Conservation (phyloP, 2,329 filamentous ascomycete species). For the Didymella lethalis region DNA sequence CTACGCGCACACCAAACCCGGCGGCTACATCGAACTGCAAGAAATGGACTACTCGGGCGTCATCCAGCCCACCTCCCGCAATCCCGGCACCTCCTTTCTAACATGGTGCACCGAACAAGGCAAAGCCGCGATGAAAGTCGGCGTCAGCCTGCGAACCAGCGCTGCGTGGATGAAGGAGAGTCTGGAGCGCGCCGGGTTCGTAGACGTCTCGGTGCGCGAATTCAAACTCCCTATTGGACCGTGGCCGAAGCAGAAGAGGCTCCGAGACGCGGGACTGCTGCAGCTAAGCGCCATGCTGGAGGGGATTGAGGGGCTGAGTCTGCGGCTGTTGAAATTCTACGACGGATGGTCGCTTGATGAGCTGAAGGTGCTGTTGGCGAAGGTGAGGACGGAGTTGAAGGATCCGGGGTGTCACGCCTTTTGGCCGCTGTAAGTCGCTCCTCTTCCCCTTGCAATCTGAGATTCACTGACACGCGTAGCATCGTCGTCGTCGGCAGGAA, state of each 20-base stretch:
- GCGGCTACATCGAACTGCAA: slow-evolving; percentile 42
- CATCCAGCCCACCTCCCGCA: slow-evolving; percentile 44
- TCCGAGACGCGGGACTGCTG: slow-evolving; percentile 35
- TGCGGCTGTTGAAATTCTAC: slow-evolving; percentile 36
- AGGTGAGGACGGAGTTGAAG: slow-evolving; percentile 40
- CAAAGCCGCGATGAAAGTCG: slow-evolving; percentile 32
- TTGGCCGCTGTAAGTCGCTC: slow-evolving; percentile 40
- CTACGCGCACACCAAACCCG: slow-evolving; percentile 52
- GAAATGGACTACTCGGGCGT: slow-evolving; percentile 43
- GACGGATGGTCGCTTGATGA: slow-evolving; percentile 39
- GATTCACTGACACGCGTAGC: neutral
- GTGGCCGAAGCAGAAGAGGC: slow-evolving; percentile 31
- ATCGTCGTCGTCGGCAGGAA: slow-evolving; percentile 15
- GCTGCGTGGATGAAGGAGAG: slow-evolving; percentile 32
- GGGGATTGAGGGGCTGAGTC: slow-evolving; percentile 37
- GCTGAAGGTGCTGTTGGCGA: slow-evolving; percentile 47
- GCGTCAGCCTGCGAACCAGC: slow-evolving; percentile 29
- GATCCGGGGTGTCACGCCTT: slow-evolving; percentile 39
- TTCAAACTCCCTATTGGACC: slow-evolving; percentile 36
- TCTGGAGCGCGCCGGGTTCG: slow-evolving; percentile 32
- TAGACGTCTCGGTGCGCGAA: slow-evolving; percentile 28
- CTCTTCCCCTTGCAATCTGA: too few relatives aligned
- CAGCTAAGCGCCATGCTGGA: slow-evolving; percentile 42
- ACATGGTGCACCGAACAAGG: slow-evolving; percentile 34
- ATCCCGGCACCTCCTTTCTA: slow-evolving; percentile 32